These are phyloP conservation scores for Periconia digitata DNA, from an alignment of 2,329 filamentous ascomycete genomes.

Conservation along the genomic window DNA sequence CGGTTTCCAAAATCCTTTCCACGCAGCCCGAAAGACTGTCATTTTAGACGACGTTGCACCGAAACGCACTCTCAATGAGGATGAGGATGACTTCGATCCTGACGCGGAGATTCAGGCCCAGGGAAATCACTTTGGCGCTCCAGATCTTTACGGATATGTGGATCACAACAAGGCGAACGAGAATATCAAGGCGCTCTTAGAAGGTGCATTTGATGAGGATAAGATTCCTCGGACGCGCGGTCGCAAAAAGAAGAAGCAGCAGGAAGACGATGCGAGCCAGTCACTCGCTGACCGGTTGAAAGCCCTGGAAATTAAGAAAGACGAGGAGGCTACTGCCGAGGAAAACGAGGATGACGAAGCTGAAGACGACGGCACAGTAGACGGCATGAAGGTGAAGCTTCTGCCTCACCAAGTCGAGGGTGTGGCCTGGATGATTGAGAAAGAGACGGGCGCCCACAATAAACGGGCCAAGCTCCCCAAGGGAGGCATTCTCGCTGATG, in stretches of 20 bases:
- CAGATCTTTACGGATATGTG: slow-evolving; percentile 63
- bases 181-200: slow-evolving; percentile 79
- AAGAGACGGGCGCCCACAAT: slow-evolving; percentile 84
- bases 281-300: slow-evolving; percentile 49
- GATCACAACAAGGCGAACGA: slow-evolving; percentile 72
- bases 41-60: slow-evolving; percentile 28
- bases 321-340: slow-evolving; percentile 55
- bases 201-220: slow-evolving; percentile 77
- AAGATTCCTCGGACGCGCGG: slow-evolving; percentile 49
- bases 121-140: slow-evolving; percentile 53
- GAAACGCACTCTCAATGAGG: slow-evolving; percentile 43
- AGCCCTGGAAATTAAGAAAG: slow-evolving; percentile 45
- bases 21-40: slow-evolving; percentile 43
- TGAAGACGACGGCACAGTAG: slow-evolving; percentile 64
- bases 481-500: slow-evolving; percentile 92
- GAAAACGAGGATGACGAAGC: slow-evolving; percentile 45
- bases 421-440: slow-evolving; percentile 91
- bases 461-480: slow-evolving; percentile 77
- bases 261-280: slow-evolving; percentile 35
- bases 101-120: slow-evolving; percentile 50
- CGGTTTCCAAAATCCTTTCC: slow-evolving; percentile 28
- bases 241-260: slow-evolving; percentile 47
- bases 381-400: slow-evolving; percentile 83
- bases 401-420: slow-evolving; percentile 94
- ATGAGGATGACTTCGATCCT: slow-evolving; percentile 51